Percentiles rank a stretch among this genome's conserved stretches.
Evolutionary conservation across 75 land plant genomes (phyloP).

Genomic region (Pinus tabuliformis): DNA sequence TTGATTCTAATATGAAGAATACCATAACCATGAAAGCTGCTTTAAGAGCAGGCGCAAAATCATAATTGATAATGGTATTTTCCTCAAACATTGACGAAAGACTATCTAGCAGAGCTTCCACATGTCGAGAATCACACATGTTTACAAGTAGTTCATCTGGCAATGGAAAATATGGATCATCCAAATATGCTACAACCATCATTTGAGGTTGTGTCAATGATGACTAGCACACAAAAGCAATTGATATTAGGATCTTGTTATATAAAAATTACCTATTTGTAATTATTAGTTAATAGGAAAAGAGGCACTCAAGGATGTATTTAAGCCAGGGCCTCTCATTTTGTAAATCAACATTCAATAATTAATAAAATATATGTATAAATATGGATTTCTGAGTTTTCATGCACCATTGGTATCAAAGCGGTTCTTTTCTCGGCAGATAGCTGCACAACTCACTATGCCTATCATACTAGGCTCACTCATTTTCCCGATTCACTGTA

Average conservation of each 20-base stretch:
- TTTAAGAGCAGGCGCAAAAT: conserved; percentile 35
- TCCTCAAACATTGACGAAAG: conserved; percentile 41
- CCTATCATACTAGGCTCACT: too few relatives aligned
- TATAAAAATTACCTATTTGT: too few relatives aligned
- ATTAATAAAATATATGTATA: too few relatives aligned
- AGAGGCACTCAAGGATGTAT: too few relatives aligned
- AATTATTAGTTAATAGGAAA: too few relatives aligned
- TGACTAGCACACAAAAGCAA: conserved; percentile 16
- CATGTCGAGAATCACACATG: conserved; percentile 34
- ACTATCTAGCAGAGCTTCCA: conserved; percentile 45
- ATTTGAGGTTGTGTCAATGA: conserved; percentile 53
- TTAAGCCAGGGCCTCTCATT: too few relatives aligned
- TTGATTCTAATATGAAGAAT: neutral
- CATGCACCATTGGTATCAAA: too few relatives aligned
- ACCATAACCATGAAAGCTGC: conserved; percentile 41
- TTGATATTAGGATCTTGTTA: neutral
- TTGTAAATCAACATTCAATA: too few relatives aligned
- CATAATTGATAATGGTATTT: conserved; percentile 35
- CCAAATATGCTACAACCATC: conserved; percentile 49
- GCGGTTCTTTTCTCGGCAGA: too few relatives aligned
- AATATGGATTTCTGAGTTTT: too few relatives aligned
- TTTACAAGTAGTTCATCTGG: conserved; percentile 52
- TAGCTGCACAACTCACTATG: too few relatives aligned
- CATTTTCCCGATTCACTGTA: too few relatives aligned
- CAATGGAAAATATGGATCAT: conserved; percentile 44